Evolutionary conservation across 331 rosid genomes (phyloP).

Genomic region (Phaseolus coccineus): DNA sequence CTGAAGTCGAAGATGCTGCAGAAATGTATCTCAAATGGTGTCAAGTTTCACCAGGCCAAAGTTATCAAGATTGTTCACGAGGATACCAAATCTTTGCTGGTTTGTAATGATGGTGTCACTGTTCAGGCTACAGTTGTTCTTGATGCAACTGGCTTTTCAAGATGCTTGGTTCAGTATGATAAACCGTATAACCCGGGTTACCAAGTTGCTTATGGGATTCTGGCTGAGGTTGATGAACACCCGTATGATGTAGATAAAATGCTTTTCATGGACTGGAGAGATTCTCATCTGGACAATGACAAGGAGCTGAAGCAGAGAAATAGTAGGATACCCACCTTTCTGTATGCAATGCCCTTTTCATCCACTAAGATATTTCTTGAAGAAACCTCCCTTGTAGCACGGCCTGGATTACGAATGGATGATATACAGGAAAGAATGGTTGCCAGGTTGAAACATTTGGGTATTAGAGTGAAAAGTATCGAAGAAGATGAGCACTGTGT

Average conservation of each 20-base stretch:
- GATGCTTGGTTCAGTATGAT: constrained; percentile 90
- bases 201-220: constrained; percentile 91
- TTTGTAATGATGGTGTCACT: constrained; percentile 89
- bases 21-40: constrained; percentile 86
- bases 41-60: constrained; percentile 92
- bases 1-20: constrained; percentile 95
- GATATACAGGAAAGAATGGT: constrained; percentile 97
- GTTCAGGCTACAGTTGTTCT: constrained; percentile 93
- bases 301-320: constrained; percentile 72
- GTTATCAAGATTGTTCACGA: constrained; percentile 87
- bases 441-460: constrained; percentile 85
- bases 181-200: constrained; percentile 79
- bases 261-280: constrained; percentile 99
- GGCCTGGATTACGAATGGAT: constrained; percentile 83
- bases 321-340: constrained; percentile 81
- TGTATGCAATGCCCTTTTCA: constrained; percentile 98
- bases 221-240: constrained; percentile 95
- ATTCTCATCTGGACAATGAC: constrained; percentile 72
- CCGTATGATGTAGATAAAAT: constrained; percentile 92
- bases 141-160: constrained; percentile 96
- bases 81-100: constrained; percentile 75
- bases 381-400: constrained; percentile 96
- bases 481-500: constrained; percentile 98
- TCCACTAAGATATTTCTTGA: constrained; percentile 85
- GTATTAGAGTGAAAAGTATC: constrained; percentile 87